These are phyloP conservation scores for Trifolium pratense DNA, from an alignment of 306 rosid species.

Conservation along the genomic window DNA sequence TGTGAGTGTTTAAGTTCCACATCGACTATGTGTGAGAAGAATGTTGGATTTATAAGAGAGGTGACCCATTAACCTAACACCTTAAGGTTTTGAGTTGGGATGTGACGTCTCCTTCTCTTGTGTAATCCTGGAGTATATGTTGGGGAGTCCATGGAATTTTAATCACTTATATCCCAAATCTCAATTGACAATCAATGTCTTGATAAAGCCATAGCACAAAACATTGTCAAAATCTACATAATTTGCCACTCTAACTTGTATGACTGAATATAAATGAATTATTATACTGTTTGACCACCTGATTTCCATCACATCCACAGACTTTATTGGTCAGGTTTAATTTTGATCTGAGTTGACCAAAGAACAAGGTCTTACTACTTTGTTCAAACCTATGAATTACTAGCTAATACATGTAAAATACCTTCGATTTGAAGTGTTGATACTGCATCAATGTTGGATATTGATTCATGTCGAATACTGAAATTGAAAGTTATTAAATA, in stretches of 20 bases:
- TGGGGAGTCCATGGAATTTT: background rate
- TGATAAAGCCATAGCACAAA: conserved; percentile 38
- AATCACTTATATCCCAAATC: conserved; percentile 35
- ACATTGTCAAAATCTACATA: conserved; percentile 6
- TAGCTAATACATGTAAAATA: too few species aligned
- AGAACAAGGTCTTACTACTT: background rate
- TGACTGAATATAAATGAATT: conserved; percentile 37
- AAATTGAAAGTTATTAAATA: too few species aligned
- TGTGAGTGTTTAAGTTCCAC: too few species aligned
- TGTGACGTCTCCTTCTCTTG: too few species aligned
- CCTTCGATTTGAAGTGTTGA: too few species aligned
- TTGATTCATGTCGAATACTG: too few species aligned
- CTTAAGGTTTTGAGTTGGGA: too few species aligned
- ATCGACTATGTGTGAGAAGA: too few species aligned
- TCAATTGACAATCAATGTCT: conserved; percentile 47
- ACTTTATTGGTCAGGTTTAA: conserved; percentile 34
- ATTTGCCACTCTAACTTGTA: conserved; percentile 22
- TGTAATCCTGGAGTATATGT: too few species aligned
- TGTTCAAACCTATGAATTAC: background rate
- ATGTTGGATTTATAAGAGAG: too few species aligned
- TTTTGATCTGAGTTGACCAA: conserved; percentile 44
- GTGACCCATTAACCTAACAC: too few species aligned
- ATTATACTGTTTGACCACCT: conserved; percentile 44
- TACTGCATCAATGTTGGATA: too few species aligned
- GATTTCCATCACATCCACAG: conserved; percentile 45